Evolutionary conservation across 2,329 filamentous ascomycete species (phyloP).

Genomic region (Amauroascus verrucosus): DNA sequence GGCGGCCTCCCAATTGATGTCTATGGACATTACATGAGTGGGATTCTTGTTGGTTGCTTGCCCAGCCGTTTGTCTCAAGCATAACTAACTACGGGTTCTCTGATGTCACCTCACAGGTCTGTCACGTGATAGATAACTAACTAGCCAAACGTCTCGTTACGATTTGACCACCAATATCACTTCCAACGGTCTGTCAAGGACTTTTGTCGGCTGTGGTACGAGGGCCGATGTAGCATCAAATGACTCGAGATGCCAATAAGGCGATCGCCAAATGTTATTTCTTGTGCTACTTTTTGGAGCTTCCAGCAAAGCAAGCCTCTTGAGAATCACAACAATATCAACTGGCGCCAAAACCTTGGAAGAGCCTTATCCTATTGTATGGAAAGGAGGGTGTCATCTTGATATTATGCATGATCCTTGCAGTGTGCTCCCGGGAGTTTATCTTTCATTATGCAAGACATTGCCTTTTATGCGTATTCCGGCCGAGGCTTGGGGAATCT

Average conservation of each 20-base stretch:
- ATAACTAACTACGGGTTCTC: too few relatives aligned
- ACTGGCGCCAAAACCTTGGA: too few relatives aligned
- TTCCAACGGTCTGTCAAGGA: too few relatives aligned
- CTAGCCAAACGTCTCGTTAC: too few relatives aligned
- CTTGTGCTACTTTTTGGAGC: neutral
- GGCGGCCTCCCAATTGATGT: constrained; percentile 90
- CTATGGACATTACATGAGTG: constrained; percentile 70
- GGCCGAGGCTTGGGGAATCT: neutral
- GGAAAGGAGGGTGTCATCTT: neutral
- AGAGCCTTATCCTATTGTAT: neutral
- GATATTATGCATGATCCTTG: neutral
- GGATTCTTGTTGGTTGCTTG: neutral
- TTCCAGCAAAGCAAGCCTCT: too few relatives aligned
- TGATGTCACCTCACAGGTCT: too few relatives aligned
- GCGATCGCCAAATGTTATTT: neutral
- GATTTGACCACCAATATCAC: too few relatives aligned
- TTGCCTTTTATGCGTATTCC: neutral
- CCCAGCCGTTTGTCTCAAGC: neutral
- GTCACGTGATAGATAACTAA: too few relatives aligned
- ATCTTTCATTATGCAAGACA: neutral
- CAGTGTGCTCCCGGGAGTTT: neutral
- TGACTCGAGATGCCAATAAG: neutral
- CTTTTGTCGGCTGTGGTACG: too few relatives aligned
- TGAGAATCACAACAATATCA: neutral
- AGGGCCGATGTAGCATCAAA: neutral